Percentiles rank a stretch among this genome's conserved stretches.
phyloP scores from a whole-genome alignment of 148 eudicot genomes.

The Chenopodium suecicum region DNA sequence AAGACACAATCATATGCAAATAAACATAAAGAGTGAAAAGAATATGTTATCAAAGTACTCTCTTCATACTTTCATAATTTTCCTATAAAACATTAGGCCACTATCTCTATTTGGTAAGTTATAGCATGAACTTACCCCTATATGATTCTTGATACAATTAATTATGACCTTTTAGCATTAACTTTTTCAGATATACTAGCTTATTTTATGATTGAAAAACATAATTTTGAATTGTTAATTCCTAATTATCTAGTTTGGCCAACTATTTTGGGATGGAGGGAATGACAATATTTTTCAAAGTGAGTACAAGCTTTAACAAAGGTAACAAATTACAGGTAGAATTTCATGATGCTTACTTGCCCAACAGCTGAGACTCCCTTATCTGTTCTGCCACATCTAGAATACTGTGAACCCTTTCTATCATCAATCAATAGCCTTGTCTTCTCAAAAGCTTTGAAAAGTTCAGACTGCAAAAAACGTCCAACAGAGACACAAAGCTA shows the following conservation, averaged over 20 bases:
- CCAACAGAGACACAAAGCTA: slow-evolving; percentile 20
- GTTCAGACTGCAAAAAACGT: slow-evolving; percentile 66
- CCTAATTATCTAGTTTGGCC: background rate
- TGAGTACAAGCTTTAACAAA: background rate
- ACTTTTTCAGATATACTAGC: too few relatives aligned
- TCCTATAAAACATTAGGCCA: background rate
- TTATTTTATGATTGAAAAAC: background rate
- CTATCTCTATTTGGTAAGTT: background rate
- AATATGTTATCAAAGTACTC: background rate
- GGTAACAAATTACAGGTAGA: background rate
- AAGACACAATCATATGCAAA: background rate
- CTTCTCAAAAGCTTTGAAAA: slow-evolving; percentile 72
- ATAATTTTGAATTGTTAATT: background rate
- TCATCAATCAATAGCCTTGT: slow-evolving; percentile 69
- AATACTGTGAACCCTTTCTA: slow-evolving; percentile 65
- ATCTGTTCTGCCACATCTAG: slow-evolving; percentile 98
- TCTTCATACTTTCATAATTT: background rate
- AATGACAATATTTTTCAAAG: background rate
- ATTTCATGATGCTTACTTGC: slow-evolving; percentile 52
- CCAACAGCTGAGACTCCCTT: slow-evolving; percentile 94
- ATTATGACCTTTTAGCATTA: background rate
- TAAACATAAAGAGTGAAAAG: background rate
- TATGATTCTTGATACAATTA: too few relatives aligned
- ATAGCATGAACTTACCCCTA: background rate
- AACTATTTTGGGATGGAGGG: background rate